Evolutionary conservation across 768 basidiomycete species (phyloP).

Genomic region (Agrocybe chaxingu): DNA sequence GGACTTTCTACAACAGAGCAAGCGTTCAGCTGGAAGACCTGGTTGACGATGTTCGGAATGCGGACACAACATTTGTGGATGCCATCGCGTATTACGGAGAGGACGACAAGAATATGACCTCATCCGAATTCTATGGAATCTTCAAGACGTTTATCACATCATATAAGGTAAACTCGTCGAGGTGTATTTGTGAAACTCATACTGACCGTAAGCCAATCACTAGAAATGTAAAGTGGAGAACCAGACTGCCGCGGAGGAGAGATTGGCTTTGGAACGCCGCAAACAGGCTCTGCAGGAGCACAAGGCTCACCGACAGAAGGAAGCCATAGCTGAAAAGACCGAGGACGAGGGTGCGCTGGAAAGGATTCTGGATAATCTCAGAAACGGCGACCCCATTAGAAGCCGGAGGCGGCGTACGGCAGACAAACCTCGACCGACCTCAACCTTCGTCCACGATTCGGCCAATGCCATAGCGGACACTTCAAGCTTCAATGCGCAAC

Average conservation of each 20-base stretch:
- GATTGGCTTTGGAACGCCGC: conserved; percentile 62
- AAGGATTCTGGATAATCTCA: conserved; percentile 65
- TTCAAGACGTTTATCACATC: conserved; percentile 97
- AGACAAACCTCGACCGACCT: conserved; percentile 26
- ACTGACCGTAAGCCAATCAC: not conserved
- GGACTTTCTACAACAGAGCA: conserved; percentile 80
- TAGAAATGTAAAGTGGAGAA: conserved; percentile 91
- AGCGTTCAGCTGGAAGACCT: conserved; percentile 76
- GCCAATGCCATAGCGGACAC: conserved; percentile 36
- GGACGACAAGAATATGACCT: conserved; percentile 81
- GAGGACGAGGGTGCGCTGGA: conserved; percentile 64
- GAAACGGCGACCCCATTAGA: conserved; percentile 62
- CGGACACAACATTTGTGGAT: conserved; percentile 79
- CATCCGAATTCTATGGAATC: conserved; percentile 91
- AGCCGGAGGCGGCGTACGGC: conserved; percentile 50
- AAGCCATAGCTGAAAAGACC: conserved; percentile 38
- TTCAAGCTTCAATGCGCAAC: conserved; percentile 55
- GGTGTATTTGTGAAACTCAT: not conserved
- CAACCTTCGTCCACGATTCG: conserved; percentile 32
- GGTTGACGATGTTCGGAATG: conserved; percentile 81
- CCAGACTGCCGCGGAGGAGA: conserved; percentile 69
- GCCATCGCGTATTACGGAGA: conserved; percentile 92
- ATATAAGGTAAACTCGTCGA: conserved; percentile 58
- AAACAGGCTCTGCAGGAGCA: conserved; percentile 63
- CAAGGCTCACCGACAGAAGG: conserved; percentile 53